phyloP scores from a whole-genome alignment of 176 grass and related monocot genomes.

The Dendrocalamus sinicus region DNA sequence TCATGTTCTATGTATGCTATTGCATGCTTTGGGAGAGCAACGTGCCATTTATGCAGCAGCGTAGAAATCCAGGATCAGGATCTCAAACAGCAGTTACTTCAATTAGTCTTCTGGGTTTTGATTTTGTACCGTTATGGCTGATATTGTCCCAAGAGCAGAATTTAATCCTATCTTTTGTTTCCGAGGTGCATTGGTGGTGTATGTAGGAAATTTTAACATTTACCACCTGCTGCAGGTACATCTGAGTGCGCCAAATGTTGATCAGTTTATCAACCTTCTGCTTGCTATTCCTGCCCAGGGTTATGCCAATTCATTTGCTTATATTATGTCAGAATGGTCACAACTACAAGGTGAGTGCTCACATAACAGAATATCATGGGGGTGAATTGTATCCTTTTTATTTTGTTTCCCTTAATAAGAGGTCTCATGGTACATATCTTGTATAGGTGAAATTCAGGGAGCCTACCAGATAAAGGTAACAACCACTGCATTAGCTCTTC shows the following conservation, averaged over 20 bases:
- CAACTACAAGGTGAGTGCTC: slow-evolving; percentile 69
- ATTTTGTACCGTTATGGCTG: background rate
- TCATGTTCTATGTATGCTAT: slow-evolving; percentile 1
- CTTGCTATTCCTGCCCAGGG: slow-evolving; percentile 76
- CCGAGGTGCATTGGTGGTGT: background rate
- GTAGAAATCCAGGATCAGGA: background rate
- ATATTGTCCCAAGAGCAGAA: background rate
- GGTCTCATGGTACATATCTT: slow-evolving; percentile 29
- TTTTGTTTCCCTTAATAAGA: slow-evolving; percentile 1
- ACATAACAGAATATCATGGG: background rate
- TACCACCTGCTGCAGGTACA: slow-evolving; percentile 72
- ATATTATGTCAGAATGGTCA: slow-evolving; percentile 96
- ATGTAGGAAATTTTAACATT: background rate
- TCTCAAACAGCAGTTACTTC: background rate
- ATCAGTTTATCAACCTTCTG: slow-evolving; percentile 88
- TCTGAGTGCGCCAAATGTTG: slow-evolving; percentile 83
- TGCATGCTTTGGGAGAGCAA: background rate
- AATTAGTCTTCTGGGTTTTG: background rate
- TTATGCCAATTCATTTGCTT: slow-evolving; percentile 67
- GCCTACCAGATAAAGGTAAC: slow-evolving; percentile 98
- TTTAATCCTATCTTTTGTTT: slow-evolving; percentile 3
- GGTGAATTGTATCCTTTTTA: slow-evolving; percentile 10
- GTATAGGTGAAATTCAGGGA: slow-evolving; percentile 93
- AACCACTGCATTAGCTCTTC: slow-evolving; percentile 84
- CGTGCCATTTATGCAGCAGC: background rate